phyloP scores from a whole-genome alignment of 2,329 filamentous ascomycete genomes.

The Calonectria hongkongensis region DNA sequence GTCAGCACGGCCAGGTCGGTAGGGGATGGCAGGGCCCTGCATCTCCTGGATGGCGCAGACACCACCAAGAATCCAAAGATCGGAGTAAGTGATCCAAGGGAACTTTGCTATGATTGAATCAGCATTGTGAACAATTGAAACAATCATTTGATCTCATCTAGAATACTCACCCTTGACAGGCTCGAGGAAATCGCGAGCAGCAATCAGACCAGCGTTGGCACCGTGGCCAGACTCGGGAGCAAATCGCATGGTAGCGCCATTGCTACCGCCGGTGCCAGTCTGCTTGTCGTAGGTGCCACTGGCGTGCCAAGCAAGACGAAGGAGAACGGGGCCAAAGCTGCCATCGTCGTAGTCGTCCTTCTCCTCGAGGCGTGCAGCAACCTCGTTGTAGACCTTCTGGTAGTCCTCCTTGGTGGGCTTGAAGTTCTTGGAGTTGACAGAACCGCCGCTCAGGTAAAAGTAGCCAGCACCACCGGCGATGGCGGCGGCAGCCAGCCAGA shows the following conservation, averaged over 20 bases:
- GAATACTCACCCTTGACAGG: constrained; percentile 83
- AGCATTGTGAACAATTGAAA: constrained; percentile 18
- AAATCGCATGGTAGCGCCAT: constrained; percentile 98
- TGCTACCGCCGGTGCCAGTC: constrained; percentile 93
- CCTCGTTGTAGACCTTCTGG: constrained; percentile 94
- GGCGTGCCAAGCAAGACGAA: constrained; percentile 95
- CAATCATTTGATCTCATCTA: background rate
- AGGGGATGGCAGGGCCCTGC: constrained; percentile 91
- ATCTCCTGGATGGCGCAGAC: constrained; percentile 95
- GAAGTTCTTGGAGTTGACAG: constrained; percentile 75
- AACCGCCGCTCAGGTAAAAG: constrained; percentile 76
- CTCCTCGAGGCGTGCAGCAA: constrained; percentile 87
- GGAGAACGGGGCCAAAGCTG: constrained; percentile 92
- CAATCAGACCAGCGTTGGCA: constrained; percentile 92
- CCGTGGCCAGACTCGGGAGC: constrained; percentile 91
- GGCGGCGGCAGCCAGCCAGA: constrained; percentile 76
- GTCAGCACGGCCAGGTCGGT: constrained; percentile 89
- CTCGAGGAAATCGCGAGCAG: constrained; percentile 93
- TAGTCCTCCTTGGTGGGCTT: constrained; percentile 89
- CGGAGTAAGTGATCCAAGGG: constrained; percentile 97
- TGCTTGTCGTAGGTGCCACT: constrained; percentile 93
- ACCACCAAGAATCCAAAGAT: constrained; percentile 95
- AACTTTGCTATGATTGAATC: constrained; percentile 72
- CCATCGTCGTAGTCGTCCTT: constrained; percentile 97
- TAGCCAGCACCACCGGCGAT: constrained; percentile 79